Conservation (phyloP, 2,329 filamentous ascomycete species). For the Trichoderma sp. region DNA sequence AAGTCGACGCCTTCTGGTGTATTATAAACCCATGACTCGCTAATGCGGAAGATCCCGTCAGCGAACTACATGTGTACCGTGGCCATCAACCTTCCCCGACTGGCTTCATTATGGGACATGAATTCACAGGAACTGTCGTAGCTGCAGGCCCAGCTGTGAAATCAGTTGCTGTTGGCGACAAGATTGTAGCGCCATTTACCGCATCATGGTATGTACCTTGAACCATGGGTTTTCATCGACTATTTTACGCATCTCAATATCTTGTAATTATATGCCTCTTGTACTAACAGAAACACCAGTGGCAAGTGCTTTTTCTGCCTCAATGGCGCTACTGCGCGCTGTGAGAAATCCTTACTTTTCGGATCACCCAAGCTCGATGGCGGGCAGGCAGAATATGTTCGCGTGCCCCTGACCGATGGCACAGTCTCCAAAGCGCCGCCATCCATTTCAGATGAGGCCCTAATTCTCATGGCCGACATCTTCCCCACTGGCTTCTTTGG, state of each 20-base stretch:
- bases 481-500: conserved; percentile 87
- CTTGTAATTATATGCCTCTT: background rate
- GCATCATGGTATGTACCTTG: conserved; percentile 61
- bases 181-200: conserved; percentile 81
- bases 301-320: conserved; percentile 82
- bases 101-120: conserved; percentile 72
- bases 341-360: conserved; percentile 67
- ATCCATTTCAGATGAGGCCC: conserved; percentile 66
- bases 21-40: background rate
- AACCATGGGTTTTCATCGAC: background rate
- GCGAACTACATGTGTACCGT: conserved; percentile 79
- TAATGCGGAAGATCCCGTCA: background rate
- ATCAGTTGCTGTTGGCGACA: conserved; percentile 69
- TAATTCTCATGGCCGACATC: conserved; percentile 90
- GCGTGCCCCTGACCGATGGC: conserved; percentile 76
- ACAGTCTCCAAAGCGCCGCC: conserved; percentile 71
- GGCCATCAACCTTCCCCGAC: conserved; percentile 71
- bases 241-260: background rate
- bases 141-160: conserved; percentile 66
- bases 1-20: conserved; percentile 32
- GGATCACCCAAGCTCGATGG: conserved; percentile 69
- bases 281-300: conserved; percentile 20
- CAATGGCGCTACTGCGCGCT: conserved; percentile 73
- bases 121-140: conserved; percentile 76
- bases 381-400: conserved; percentile 78